These are phyloP conservation scores for Populus euphratica DNA, from an alignment of 345 rosid genomes.

Conservation along the genomic window DNA sequence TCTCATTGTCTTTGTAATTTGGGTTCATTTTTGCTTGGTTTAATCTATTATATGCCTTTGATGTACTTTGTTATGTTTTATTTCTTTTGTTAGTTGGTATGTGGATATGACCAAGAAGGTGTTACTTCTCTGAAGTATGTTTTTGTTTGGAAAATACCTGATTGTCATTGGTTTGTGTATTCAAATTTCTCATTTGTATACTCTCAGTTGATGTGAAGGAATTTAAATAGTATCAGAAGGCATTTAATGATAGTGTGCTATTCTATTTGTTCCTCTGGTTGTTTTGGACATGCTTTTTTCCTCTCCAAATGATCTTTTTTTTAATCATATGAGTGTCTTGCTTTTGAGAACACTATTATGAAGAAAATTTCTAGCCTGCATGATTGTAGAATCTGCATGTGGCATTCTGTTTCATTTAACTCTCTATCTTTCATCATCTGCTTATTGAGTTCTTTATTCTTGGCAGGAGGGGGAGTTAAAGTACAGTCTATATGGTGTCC, in stretches of 20 bases:
- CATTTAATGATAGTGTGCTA: too few species aligned
- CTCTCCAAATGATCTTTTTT: neutral
- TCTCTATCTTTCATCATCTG: neutral
- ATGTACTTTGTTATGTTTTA: neutral
- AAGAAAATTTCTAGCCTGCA: too few species aligned
- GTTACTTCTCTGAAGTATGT: neutral
- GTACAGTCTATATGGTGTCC: conserved; percentile 87
- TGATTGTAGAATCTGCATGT: too few species aligned
- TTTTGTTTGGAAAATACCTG: neutral
- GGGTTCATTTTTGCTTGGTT: neutral
- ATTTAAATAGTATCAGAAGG: neutral
- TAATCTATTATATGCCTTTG: neutral
- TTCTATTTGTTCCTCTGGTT: too few species aligned
- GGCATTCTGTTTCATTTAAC: neutral
- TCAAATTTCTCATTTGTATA: neutral
- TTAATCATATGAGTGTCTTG: neutral
- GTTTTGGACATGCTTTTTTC: too few species aligned
- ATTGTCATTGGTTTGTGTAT: neutral
- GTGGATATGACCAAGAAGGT: neutral
- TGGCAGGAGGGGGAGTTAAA: conserved; percentile 83
- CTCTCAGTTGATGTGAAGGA: neutral
- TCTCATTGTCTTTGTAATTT: too few species aligned
- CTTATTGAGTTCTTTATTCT: neutral
- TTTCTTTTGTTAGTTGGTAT: neutral
- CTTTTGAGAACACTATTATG: too few species aligned